Evolutionary conservation across 2,329 filamentous ascomycete species (phyloP).

Genomic region (Colletotrichum tamarilloi): DNA sequence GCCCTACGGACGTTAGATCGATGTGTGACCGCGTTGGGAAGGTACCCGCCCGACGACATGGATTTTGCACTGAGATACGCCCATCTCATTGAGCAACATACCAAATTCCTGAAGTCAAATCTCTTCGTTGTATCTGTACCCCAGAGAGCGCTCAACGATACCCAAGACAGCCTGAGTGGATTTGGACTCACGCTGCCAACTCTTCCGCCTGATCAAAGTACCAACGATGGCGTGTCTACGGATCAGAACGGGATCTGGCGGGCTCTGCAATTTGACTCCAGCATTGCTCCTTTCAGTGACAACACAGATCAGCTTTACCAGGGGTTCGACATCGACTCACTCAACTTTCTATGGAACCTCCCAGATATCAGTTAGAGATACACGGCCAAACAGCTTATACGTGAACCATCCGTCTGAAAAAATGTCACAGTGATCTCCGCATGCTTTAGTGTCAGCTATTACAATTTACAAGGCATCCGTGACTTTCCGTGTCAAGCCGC

Average conservation of each 20-base stretch:
- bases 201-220: neutral
- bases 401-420: neutral
- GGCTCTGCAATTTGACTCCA: neutral
- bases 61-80: conserved; percentile 40
- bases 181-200: neutral
- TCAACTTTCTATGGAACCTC: conserved; percentile 30
- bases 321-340: conserved; percentile 25
- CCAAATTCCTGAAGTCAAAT: conserved; percentile 12
- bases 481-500: neutral
- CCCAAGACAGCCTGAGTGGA: neutral
- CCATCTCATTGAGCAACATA: conserved; percentile 39
- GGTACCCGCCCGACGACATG: conserved; percentile 38
- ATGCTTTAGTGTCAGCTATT: neutral
- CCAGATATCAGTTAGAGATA: conserved; percentile 37
- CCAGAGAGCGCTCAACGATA: neutral
- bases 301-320: conserved; percentile 14
- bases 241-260: neutral
- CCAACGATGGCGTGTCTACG: neutral
- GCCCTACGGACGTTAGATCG: neutral
- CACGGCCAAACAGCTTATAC: neutral
- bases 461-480: neutral
- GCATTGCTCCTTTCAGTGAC: neutral
- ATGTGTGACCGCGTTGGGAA: conserved; percentile 35
- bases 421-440: neutral
- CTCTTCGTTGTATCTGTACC: neutral